These are phyloP conservation scores for Talaromyces sp. DNA, from an alignment of 2,329 filamentous ascomycete species.

Conservation along the genomic window DNA sequence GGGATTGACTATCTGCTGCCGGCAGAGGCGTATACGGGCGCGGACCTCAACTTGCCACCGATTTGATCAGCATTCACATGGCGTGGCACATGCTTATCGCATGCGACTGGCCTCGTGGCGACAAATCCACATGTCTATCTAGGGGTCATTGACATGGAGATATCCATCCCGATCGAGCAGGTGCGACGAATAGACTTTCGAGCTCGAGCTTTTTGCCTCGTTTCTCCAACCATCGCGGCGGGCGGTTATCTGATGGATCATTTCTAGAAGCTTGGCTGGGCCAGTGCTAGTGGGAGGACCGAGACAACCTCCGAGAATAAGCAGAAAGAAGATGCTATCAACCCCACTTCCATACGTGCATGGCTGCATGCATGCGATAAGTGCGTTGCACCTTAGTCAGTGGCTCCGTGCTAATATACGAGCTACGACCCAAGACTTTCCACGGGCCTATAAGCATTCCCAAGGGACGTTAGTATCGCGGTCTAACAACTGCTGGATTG, in stretches of 20 bases:
- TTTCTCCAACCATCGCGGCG: background rate
- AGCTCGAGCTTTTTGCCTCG: background rate
- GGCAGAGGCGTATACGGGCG: conserved; percentile 23
- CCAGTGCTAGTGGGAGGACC: background rate
- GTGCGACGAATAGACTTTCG: background rate
- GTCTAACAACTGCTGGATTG: background rate
- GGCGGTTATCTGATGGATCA: background rate
- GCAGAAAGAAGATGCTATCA: background rate
- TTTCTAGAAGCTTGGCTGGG: background rate
- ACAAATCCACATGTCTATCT: background rate
- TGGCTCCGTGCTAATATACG: background rate
- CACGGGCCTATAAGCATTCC: background rate
- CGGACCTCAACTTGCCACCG: conserved; percentile 1
- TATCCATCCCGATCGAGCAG: background rate
- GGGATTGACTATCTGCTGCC: conserved; percentile 26
- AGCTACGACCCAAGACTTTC: background rate
- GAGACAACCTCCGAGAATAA: background rate
- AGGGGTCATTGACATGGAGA: background rate
- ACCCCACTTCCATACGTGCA: background rate
- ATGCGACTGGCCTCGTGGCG: background rate
- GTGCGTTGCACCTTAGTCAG: background rate
- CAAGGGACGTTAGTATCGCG: background rate
- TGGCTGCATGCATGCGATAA: background rate
- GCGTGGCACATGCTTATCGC: background rate
- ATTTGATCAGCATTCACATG: background rate